Evolutionary conservation across 495 filamentous ascomycete species (phyloP).

Genomic region (Hypoxylon fuscum): DNA sequence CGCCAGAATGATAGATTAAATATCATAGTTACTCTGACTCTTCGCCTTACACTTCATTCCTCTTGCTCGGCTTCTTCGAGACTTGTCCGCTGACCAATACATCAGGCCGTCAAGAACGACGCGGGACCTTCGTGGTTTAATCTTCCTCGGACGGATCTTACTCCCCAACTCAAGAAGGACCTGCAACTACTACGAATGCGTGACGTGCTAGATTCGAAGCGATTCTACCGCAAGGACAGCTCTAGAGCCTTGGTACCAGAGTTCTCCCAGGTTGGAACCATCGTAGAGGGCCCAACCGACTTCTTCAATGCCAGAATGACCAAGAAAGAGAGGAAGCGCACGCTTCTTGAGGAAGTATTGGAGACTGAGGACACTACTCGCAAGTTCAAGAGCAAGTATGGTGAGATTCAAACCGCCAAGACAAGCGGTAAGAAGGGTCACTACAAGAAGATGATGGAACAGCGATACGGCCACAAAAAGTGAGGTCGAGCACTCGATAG

Average conservation of each 20-base stretch:
- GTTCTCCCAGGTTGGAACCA: conserved; percentile 87
- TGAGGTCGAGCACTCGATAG: conserved; percentile 4
- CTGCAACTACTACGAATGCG: conserved; percentile 89
- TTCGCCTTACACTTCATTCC: conserved; percentile 36
- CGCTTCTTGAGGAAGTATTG: conserved; percentile 89
- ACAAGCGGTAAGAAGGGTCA: conserved; percentile 45
- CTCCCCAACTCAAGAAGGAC: conserved; percentile 85
- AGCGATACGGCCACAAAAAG: conserved; percentile 41
- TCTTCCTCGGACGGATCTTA: conserved; percentile 82
- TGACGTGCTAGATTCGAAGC: conserved; percentile 85
- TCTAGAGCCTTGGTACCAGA: conserved; percentile 72
- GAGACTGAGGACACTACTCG: conserved; percentile 60
- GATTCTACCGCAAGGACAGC: conserved; percentile 85
- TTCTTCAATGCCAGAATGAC: conserved; percentile 79
- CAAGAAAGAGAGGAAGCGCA: conserved; percentile 88
- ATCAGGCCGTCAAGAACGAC: conserved; percentile 54
- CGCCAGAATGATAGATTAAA: conserved; percentile 70
- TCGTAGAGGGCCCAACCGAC: conserved; percentile 89
- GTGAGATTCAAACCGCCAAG: conserved; percentile 42
- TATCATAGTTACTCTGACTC: conserved; percentile 99
- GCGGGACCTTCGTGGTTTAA: conserved; percentile 78
- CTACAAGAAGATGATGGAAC: conserved; percentile 46
- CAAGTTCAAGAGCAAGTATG: conserved; percentile 48
- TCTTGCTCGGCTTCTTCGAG: conserved; percentile 16
- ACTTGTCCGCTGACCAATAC: conserved; percentile 30